Conservation (phyloP, 202 grass and related monocot genomes). For the Carex arenaria region DNA sequence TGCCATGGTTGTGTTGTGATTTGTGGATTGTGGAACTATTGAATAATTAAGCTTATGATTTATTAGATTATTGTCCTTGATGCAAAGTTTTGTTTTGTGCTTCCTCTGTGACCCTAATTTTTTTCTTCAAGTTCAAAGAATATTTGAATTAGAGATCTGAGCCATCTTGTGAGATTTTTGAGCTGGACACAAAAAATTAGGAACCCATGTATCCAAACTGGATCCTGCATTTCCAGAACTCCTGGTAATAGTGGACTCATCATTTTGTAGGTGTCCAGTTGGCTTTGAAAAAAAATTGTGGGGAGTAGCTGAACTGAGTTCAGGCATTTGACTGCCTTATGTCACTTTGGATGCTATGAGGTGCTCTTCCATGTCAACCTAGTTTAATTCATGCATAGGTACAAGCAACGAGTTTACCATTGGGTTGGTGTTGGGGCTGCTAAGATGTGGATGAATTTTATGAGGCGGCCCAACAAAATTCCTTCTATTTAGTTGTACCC, state of each 20-base stretch:
- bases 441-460: not conserved
- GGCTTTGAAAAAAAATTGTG: not conserved
- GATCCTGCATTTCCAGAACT: not conserved
- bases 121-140: not conserved
- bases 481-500: not conserved
- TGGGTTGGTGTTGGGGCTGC: no score
- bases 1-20: conserved; percentile 21
- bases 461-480: not conserved
- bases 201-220: not conserved
- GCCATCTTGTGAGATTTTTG: not conserved
- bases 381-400: no score
- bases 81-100: not conserved
- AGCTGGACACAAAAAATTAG: not conserved
- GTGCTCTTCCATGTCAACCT: not conserved
- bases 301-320: not conserved
- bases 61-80: conserved; percentile 10
- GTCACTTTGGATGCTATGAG: not conserved
- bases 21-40: conserved; percentile 20
- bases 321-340: not conserved
- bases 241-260: not conserved
- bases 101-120: not conserved
- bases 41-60: conserved; percentile 18
- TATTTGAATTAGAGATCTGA: not conserved
- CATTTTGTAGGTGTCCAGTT: not conserved
- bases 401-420: no score